These are phyloP conservation scores for Leucosporidium creatinivorum DNA, from an alignment of 768 basidiomycete genomes.

Conservation along the genomic window DNA sequence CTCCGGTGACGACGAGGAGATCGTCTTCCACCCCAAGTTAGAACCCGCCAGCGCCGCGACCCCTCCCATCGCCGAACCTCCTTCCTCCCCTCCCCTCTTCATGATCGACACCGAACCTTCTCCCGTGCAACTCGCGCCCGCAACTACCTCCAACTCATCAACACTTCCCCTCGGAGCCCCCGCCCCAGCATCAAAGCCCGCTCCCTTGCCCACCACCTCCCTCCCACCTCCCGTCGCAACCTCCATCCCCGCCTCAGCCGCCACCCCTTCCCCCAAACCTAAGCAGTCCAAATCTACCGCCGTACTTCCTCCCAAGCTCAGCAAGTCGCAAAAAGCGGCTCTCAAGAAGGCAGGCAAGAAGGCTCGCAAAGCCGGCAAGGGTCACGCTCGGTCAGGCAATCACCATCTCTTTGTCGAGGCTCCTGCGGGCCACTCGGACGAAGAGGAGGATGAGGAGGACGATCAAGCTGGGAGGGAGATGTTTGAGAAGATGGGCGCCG, in stretches of 20 bases:
- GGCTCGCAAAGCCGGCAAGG: conserved; percentile 21
- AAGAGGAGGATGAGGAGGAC: conserved; percentile 7
- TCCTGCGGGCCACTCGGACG: conserved; percentile 1
- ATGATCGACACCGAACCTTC: not conserved
- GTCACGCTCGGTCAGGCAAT: conserved; percentile 24
- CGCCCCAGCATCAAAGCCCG: not conserved
- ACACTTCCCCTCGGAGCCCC: too few species aligned
- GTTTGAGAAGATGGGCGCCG: conserved; percentile 13
- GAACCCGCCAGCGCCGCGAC: not conserved
- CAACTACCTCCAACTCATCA: not conserved
- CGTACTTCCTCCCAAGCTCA: not conserved
- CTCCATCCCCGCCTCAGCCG: not conserved
- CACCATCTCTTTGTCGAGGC: not conserved
- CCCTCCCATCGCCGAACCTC: not conserved
- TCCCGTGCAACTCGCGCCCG: not conserved
- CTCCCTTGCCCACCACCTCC: not conserved
- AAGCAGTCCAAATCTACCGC: not conserved
- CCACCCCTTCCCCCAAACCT: not conserved
- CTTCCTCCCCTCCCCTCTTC: not conserved
- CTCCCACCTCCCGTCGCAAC: not conserved
- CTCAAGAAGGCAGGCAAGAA: conserved; percentile 7
- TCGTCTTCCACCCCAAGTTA: conserved; percentile 11
- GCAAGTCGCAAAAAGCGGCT: conserved; percentile 21
- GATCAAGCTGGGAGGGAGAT: not conserved
- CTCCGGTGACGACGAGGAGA: conserved; percentile 5